Conservation (phyloP, 495 filamentous ascomycete species). For the Penicillium goetzii region DNA sequence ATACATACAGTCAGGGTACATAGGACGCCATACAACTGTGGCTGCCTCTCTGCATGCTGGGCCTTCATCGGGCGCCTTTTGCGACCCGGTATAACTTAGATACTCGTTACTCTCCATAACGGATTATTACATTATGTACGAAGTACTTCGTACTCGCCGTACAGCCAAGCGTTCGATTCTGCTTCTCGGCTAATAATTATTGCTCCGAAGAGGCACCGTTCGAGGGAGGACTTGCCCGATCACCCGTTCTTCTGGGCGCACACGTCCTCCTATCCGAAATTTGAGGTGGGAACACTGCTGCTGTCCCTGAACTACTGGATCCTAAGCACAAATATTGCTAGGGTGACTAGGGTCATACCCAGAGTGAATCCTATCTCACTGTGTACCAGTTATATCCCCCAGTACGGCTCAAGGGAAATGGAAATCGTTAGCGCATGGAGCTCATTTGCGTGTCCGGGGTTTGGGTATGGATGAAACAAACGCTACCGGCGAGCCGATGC, state of each 20-base stretch:
- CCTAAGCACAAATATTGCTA: background rate
- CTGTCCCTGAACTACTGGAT: background rate
- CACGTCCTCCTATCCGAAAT: background rate
- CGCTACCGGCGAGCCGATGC: background rate
- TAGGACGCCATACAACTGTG: background rate
- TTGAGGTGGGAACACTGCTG: background rate
- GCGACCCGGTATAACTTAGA: background rate
- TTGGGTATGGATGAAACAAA: conserved; percentile 3
- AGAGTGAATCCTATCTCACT: background rate
- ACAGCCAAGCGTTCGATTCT: background rate
- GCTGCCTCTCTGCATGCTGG: background rate
- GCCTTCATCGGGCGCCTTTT: background rate
- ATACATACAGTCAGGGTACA: too few relatives aligned
- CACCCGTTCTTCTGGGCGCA: background rate
- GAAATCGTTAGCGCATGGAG: conserved; percentile 16
- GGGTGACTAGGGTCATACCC: background rate
- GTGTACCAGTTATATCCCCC: background rate
- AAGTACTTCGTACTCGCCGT: background rate
- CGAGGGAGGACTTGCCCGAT: background rate
- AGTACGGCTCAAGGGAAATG: conserved; percentile 12
- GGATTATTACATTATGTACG: background rate
- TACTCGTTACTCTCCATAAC: background rate
- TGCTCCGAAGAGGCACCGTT: background rate
- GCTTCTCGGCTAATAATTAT: background rate
- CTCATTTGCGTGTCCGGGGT: conserved; percentile 22